Evolutionary conservation across 768 basidiomycete genomes (phyloP).

Genomic region (Mycena maculata): DNA sequence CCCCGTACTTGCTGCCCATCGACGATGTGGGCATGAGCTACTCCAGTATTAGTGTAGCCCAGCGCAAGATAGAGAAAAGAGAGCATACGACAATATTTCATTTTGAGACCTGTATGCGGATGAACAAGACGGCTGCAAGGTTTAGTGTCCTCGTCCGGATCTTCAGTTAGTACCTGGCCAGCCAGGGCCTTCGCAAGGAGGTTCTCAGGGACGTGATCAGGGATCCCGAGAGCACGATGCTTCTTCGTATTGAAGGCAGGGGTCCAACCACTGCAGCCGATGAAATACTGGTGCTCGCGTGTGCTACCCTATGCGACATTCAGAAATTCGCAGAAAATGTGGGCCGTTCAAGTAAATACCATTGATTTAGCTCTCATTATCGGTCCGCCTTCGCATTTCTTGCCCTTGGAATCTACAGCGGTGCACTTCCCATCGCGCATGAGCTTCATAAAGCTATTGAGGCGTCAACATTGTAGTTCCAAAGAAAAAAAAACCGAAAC

Average conservation of each 20-base stretch:
- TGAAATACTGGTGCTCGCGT: background rate
- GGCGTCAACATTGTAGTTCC: background rate
- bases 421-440: background rate
- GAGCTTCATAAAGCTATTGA: background rate
- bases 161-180: background rate
- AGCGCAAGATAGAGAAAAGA: background rate
- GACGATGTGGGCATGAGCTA: conserved; percentile 19
- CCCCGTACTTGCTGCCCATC: background rate
- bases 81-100: background rate
- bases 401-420: background rate
- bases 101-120: conserved; percentile 11
- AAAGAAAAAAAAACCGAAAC: background rate
- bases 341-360: background rate
- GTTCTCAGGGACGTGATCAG: background rate
- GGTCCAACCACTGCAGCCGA: conserved; percentile 3
- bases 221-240: background rate
- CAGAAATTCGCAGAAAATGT: background rate
- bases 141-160: background rate
- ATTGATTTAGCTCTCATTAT: background rate
- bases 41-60: too few relatives aligned
- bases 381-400: background rate
- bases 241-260: conserved; percentile 5
- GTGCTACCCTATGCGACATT: background rate
- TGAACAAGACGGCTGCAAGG: conserved; percentile 22
- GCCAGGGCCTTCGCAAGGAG: background rate